Base-by-base conservation (phyloP, 306 rosid species). In the Rubus idaeus region DNA sequence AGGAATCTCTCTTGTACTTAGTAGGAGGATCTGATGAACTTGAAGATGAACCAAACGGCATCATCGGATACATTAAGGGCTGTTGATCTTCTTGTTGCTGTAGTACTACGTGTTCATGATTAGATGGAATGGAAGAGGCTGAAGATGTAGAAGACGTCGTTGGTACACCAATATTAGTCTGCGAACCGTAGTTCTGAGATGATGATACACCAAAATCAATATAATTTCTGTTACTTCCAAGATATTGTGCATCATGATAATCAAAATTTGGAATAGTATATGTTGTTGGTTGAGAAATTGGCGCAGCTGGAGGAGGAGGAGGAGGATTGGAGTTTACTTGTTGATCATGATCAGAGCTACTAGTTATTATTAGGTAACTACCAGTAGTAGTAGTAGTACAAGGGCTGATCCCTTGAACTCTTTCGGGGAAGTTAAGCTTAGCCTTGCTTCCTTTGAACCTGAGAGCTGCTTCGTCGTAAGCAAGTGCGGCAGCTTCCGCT, bases 401-500 rank as follows among this genome's bases (percentile, higher is more conserved):
- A 69, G 35, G 75, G 4, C 42, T 35, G 4, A 83, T 53, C 8
- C 77, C 82, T 84, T 86, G 96, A 80, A 88, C 92, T 37, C 93
- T 84, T 81, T 93, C 98, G 0, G 98, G 96, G 77, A 93, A 93
- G 83, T 93, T 93, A 30, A 93, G 93, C 79, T 91, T 93, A 3
- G 98, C 98, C 83, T 93, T 93, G 89, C 90, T 89, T 79, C 98
- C 98, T 86, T 93, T 93, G 91, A 93, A 93, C 35, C 85, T 78
- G 10, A 91, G 93, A 68, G 98, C 97, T 8, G 98, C 98, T 82
- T 88, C 84, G 40, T 93, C 98, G 7, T 93, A 93, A 0, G 98
- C 98, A 46, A 87, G 76, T 2, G 98, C 97, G 0, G 98, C 98
- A 5, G 93, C 91, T 69, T 93, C 98, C 0, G 97, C 98, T 0